Conservation (phyloP, 208 protist genomes). For the Leishmania major region DNA sequence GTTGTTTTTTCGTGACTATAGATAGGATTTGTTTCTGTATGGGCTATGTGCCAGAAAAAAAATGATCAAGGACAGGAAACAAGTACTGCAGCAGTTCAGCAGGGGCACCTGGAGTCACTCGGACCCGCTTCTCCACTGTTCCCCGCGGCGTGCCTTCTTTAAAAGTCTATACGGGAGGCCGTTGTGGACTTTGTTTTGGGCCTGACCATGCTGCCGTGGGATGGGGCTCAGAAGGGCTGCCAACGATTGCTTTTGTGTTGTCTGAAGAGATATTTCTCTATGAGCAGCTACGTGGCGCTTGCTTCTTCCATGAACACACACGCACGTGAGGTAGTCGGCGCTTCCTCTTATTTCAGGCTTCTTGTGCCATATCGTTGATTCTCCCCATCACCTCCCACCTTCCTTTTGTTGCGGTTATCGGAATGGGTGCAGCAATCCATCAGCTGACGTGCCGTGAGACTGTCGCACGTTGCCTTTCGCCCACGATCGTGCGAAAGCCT, state of each 20-base stretch:
- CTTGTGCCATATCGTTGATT: background rate
- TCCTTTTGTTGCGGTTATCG: background rate
- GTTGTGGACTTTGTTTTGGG: background rate
- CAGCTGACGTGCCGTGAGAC: background rate
- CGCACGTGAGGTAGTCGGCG: background rate
- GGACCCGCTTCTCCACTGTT: background rate
- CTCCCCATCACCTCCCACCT: too few species aligned
- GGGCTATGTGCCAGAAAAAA: background rate
- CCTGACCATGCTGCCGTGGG: background rate
- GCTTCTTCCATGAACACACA: background rate
- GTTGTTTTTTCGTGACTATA: conserved; percentile 14
- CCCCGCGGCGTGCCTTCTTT: background rate
- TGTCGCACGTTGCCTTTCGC: background rate
- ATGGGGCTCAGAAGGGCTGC: background rate
- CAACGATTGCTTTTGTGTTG: background rate
- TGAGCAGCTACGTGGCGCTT: background rate
- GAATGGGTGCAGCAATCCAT: background rate
- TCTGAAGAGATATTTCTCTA: background rate
- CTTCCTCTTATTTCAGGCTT: background rate
- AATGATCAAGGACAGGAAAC: background rate
- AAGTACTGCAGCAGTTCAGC: background rate
- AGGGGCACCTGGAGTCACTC: background rate
- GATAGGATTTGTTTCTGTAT: conserved; percentile 16
- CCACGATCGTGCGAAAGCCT: background rate
- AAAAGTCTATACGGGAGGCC: background rate